These are phyloP conservation scores for Solanum ossicruentum DNA, from an alignment of 257 asterid species.

Conservation along the genomic window DNA sequence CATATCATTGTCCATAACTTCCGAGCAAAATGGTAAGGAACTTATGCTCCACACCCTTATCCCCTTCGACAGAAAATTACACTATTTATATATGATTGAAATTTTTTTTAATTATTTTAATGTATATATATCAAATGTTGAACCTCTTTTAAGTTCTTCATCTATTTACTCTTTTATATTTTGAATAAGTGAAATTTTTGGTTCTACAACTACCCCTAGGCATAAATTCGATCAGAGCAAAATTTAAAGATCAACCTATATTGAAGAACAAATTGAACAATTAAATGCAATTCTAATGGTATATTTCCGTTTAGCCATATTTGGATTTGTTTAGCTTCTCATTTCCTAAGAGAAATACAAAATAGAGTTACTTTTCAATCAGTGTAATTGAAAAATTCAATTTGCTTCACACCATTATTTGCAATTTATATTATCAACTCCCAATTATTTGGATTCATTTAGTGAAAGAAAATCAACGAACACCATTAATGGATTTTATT, in stretches of 20 bases:
- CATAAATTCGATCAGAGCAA: not conserved
- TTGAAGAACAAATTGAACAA: rapidly evolving
- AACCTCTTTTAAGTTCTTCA: no score
- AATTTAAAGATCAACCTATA: not conserved
- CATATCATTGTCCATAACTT: not conserved
- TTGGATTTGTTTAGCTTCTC: not conserved
- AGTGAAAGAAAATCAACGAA: not conserved
- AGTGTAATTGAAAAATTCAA: not conserved
- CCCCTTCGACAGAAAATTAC: no score
- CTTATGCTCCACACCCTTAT: no score
- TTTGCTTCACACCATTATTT: no score
- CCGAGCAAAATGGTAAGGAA: no score
- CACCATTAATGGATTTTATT: not conserved
- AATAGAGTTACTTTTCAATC: not conserved
- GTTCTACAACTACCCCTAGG: rapidly evolving
- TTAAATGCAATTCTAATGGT: not conserved
- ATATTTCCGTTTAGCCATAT: not conserved
- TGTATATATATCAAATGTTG: no score
- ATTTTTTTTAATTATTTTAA: no score
- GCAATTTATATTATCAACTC: not conserved
- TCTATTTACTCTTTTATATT: no score
- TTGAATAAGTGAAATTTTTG: not conserved
- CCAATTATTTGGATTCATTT: not conserved
- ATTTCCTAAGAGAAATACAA: not conserved
- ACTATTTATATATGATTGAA: no score